phyloP scores from a whole-genome alignment of 805 yeast species.

The Alloascoidea hylecoeti region DNA sequence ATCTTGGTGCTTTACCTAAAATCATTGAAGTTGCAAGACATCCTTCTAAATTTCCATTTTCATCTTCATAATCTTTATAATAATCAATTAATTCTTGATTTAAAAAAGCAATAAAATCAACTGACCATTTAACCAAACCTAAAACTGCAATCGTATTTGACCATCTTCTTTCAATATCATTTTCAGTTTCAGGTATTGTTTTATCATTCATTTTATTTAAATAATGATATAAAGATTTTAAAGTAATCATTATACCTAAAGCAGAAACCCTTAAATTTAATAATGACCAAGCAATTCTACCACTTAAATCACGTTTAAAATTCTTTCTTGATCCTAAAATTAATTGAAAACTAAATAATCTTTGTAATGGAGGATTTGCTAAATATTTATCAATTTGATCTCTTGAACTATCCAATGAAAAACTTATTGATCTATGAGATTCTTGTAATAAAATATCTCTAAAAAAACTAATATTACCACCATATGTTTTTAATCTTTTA shows the following conservation, averaged over 20 bases:
- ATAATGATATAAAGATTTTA: constrained; percentile 49
- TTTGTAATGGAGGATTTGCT: constrained; percentile 66
- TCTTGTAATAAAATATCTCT: constrained; percentile 39
- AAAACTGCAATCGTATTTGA: constrained; percentile 26
- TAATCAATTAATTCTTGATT: constrained; percentile 43
- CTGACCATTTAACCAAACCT: constrained; percentile 81
- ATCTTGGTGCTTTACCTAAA: constrained; percentile 19
- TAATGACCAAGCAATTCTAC: constrained; percentile 43
- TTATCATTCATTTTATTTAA: constrained; percentile 37
- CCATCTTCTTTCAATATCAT: constrained; percentile 14
- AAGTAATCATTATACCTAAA: constrained; percentile 50
- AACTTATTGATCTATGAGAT: constrained; percentile 61
- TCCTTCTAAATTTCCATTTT: constrained; percentile 2
- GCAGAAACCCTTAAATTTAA: constrained; percentile 59
- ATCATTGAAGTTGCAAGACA: constrained; percentile 18
- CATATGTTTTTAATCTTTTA: constrained; percentile 12
- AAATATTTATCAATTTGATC: constrained; percentile 68
- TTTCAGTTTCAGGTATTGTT: constrained; percentile 26
- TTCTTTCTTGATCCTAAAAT: constrained; percentile 39
- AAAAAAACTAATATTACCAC: constrained; percentile 16
- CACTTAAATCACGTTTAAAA: constrained; percentile 27
- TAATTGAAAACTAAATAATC: constrained; percentile 55
- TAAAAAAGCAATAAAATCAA: constrained; percentile 59
- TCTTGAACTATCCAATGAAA: constrained; percentile 52
- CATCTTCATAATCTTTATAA: constrained; percentile 1